Evolutionary conservation across 2,329 filamentous ascomycete genomes (phyloP).

Genomic region (Fusarium sarcochroum): DNA sequence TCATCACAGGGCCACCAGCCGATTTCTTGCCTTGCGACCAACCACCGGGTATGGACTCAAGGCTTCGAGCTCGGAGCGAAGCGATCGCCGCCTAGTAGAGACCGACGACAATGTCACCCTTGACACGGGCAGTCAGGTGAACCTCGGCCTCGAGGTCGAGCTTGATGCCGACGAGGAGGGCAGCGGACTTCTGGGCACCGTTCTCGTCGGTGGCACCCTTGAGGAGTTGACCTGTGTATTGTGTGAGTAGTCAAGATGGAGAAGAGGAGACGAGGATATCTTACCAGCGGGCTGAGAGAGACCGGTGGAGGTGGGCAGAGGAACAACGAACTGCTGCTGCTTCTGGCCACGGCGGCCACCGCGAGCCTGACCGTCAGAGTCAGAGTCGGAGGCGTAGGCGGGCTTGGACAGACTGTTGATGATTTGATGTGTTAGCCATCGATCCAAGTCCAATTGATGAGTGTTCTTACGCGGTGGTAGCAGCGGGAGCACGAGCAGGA

Average conservation of each 20-base stretch:
- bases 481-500: slow-evolving; percentile 33
- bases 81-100: slow-evolving; percentile 42
- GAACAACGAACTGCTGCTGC: slow-evolving; percentile 49
- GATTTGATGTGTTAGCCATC: slow-evolving; percentile 27
- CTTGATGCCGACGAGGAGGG: slow-evolving; percentile 73
- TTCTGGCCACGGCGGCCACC: slow-evolving; percentile 48
- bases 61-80: background rate
- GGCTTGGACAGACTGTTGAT: slow-evolving; percentile 47
- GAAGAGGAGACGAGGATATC: background rate
- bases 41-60: slow-evolving; percentile 23
- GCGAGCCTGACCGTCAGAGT: slow-evolving; percentile 51
- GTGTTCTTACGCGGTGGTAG: slow-evolving; percentile 38
- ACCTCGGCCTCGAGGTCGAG: slow-evolving; percentile 74
- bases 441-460: slow-evolving; percentile 4
- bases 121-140: slow-evolving; percentile 71
- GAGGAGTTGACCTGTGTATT: slow-evolving; percentile 63
- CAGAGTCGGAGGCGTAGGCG: slow-evolving; percentile 50
- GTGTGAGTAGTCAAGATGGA: slow-evolving; percentile 9
- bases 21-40: slow-evolving; percentile 28
- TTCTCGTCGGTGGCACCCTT: slow-evolving; percentile 70
- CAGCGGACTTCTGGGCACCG: slow-evolving; percentile 70
- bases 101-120: slow-evolving; percentile 71
- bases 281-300: slow-evolving; percentile 54
- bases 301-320: slow-evolving; percentile 52
- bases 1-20: slow-evolving; percentile 39